These are phyloP conservation scores for Penicillium pulvis DNA, from an alignment of 495 filamentous ascomycete genomes.

Conservation along the genomic window DNA sequence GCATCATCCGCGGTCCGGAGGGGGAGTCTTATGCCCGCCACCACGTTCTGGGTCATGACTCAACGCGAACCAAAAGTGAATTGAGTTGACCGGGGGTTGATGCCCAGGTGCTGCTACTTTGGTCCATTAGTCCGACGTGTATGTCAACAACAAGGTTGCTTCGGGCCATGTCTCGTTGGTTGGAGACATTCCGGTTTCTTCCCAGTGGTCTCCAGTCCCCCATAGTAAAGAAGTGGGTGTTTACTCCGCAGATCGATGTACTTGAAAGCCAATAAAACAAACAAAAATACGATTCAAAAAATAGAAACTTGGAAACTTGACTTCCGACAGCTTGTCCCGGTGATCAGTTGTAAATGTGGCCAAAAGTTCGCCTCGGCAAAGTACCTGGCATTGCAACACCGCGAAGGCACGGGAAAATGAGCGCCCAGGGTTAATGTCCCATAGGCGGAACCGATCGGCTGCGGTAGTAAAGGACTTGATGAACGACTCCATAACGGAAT, in stretches of 20 bases:
- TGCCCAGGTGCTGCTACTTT: neutral
- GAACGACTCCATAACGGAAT: constrained; percentile 6
- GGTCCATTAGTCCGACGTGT: constrained; percentile 1
- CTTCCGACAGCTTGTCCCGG: constrained; percentile 1
- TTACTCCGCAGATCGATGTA: constrained; percentile 1
- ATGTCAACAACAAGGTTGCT: neutral
- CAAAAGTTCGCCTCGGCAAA: constrained; percentile 16
- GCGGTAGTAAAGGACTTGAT: constrained; percentile 1
- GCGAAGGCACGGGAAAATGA: neutral
- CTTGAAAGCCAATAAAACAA: neutral
- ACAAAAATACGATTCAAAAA: neutral
- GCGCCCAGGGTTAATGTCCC: constrained; percentile 4
- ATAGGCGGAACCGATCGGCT: constrained; percentile 19
- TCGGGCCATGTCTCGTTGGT: neutral
- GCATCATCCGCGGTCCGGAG: neutral
- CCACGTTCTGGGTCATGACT: constrained; percentile 4
- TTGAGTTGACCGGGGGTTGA: neutral
- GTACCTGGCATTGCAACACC: constrained; percentile 25
- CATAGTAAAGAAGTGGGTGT: neutral
- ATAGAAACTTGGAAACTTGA: neutral
- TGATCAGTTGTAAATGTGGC: constrained; percentile 22
- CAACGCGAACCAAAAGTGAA: neutral
- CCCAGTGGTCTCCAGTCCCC: neutral
- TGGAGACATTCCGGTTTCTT: neutral
- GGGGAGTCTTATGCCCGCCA: neutral